Evolutionary conservation across 805 yeast genomes (phyloP).

Genomic region (Ogataea zsoltii): DNA sequence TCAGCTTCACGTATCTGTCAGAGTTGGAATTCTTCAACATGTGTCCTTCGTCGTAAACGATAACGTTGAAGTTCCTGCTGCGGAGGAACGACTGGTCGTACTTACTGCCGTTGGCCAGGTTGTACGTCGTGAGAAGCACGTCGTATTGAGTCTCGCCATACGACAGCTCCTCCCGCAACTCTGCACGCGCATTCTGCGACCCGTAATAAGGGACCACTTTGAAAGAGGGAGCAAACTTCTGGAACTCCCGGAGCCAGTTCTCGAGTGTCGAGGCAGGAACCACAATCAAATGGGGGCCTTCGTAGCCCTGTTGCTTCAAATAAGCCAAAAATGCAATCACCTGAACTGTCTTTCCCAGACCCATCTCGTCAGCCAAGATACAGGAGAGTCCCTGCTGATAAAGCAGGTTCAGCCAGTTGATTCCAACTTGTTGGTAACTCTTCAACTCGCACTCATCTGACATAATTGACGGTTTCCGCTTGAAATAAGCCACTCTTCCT

Average conservation of each 20-base stretch:
- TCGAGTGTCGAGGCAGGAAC: slow-evolving; percentile 97
- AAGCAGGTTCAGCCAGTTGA: slow-evolving; percentile 86
- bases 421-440: slow-evolving; percentile 93
- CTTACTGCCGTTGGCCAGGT: slow-evolving; percentile 84
- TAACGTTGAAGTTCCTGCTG: slow-evolving; percentile 74
- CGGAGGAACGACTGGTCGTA: slow-evolving; percentile 79
- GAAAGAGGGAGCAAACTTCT: slow-evolving; percentile 80
- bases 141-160: slow-evolving; percentile 58
- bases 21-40: slow-evolving; percentile 87
- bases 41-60: slow-evolving; percentile 98
- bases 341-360: slow-evolving; percentile 95
- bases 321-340: slow-evolving; percentile 90
- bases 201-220: slow-evolving; percentile 94
- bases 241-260: slow-evolving; percentile 95
- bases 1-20: slow-evolving; percentile 83
- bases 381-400: slow-evolving; percentile 82
- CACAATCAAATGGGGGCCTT: slow-evolving; percentile 88
- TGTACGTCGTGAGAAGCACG: slow-evolving; percentile 92
- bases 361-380: slow-evolving; percentile 98
- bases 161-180: slow-evolving; percentile 69
- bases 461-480: slow-evolving; percentile 69
- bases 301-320: slow-evolving; percentile 58
- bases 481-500: slow-evolving; percentile 46
- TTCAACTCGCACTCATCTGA: slow-evolving; percentile 68
- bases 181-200: slow-evolving; percentile 78